Evolutionary conservation across 2,329 filamentous ascomycete genomes (phyloP).

Genomic region (Arthrobotrys musiformis): DNA sequence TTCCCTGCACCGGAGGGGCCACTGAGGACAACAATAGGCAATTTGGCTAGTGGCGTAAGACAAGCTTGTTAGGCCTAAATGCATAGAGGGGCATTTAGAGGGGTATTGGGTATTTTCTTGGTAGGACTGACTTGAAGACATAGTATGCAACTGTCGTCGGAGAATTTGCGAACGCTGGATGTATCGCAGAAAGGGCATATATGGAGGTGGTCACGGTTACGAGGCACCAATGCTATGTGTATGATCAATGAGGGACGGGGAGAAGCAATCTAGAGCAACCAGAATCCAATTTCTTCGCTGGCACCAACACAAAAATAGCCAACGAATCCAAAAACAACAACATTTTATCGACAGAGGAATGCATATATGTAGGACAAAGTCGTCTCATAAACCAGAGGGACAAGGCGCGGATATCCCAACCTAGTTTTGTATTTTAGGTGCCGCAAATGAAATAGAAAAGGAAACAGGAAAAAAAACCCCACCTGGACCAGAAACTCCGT

Average conservation of each 20-base stretch:
- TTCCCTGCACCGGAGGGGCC: conserved; percentile 84
- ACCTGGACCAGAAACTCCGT: conserved; percentile 9
- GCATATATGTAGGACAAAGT: neutral
- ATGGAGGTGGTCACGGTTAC: neutral
- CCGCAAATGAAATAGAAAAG: neutral
- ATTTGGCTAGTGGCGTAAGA: conserved; percentile 27
- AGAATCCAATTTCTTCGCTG: conserved; percentile 8
- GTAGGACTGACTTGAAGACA: conserved; percentile 30
- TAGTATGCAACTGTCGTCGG: conserved; percentile 12
- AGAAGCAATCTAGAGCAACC: neutral
- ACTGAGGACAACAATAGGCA: conserved; percentile 73
- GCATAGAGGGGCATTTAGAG: neutral
- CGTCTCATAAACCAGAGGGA: too few relatives aligned
- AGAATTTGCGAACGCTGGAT: neutral
- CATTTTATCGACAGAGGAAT: neutral
- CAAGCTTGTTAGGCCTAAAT: neutral
- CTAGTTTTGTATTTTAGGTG: too few relatives aligned
- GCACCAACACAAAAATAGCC: conserved; percentile 14
- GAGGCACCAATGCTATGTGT: neutral
- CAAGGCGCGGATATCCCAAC: too few relatives aligned
- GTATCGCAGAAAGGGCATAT: conserved; percentile 9
- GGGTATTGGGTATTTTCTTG: neutral
- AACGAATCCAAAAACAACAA: conserved; percentile 8
- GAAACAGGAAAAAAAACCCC: too few relatives aligned
- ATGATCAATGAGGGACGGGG: neutral